Percentiles rank a stretch among this genome's conserved stretches.
Conservation (phyloP, 1,284 basidiomycete species). For the Crepidotus sp. region DNA sequence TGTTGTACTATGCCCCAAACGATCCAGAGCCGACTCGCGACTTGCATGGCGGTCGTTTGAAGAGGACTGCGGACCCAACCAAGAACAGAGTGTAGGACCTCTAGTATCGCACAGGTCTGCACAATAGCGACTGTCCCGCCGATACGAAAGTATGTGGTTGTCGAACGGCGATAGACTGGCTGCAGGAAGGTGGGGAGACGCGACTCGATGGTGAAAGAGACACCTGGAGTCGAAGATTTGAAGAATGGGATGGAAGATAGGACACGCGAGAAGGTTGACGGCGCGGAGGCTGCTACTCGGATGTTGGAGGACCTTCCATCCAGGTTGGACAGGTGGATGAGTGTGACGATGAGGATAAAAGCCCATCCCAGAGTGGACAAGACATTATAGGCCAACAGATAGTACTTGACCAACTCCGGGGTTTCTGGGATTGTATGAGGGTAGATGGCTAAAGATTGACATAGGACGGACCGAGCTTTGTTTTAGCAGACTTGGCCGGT, state of each 20-base stretch:
- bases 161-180: constrained; percentile 35
- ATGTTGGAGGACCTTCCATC: constrained; percentile 29
- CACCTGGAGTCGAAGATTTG: constrained; percentile 24
- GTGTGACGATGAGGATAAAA: constrained; percentile 49
- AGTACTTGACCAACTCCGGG: constrained; percentile 37
- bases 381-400: constrained; percentile 75
- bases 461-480: constrained; percentile 4
- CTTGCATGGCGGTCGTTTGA: constrained; percentile 80
- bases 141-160: constrained; percentile 47
- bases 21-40: constrained; percentile 77
- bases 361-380: constrained; percentile 68
- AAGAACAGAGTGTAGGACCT: constrained; percentile 75
- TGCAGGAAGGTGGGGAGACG: constrained; percentile 28
- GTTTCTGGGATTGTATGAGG: constrained; percentile 8
- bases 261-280: constrained; percentile 29
- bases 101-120: constrained; percentile 75
- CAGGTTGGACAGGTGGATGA: constrained; percentile 42
- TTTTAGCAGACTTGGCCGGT: constrained; percentile 14
- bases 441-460: neutral
- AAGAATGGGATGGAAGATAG: constrained; percentile 29
- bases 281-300: constrained; percentile 16
- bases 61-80: constrained; percentile 82
- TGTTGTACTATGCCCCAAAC: constrained; percentile 79
- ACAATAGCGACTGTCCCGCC: constrained; percentile 63
- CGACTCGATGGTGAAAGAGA: constrained; percentile 24